Percentiles rank a stretch among this genome's conserved stretches.
Conservation (phyloP, 257 asterid genomes). For the Penstemon davidsonii region DNA sequence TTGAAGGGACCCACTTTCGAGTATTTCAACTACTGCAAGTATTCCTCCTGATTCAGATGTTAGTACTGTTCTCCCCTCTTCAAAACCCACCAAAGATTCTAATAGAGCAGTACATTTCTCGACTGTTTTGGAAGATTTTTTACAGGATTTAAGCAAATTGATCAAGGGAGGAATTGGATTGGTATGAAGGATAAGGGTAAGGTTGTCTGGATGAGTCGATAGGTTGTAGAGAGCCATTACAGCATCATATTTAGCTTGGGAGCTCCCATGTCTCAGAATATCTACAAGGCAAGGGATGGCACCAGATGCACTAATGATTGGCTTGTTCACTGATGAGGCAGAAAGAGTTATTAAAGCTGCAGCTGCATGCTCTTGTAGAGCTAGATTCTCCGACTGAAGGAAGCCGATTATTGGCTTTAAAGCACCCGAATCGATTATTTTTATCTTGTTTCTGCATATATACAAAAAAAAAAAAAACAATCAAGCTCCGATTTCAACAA, state of each 20-base stretch:
- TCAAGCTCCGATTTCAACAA: slow-evolving; percentile 4
- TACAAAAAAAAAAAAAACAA: slow-evolving; percentile 4
- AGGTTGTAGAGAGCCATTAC: slow-evolving; percentile 91
- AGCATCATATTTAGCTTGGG: slow-evolving; percentile 78
- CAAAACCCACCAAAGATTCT: slow-evolving; percentile 65
- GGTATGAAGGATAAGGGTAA: slow-evolving; percentile 50
- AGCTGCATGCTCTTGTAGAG: slow-evolving; percentile 76
- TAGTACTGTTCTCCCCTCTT: slow-evolving; percentile 70
- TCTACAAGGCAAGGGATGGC: slow-evolving; percentile 83
- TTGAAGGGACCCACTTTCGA: slow-evolving; percentile 73
- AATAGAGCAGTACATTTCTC: slow-evolving; percentile 78
- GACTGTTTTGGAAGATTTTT: slow-evolving; percentile 64
- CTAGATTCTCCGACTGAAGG: slow-evolving; percentile 58
- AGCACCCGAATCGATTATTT: slow-evolving; percentile 76
- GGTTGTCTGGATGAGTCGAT: slow-evolving; percentile 61
- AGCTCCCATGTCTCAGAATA: slow-evolving; percentile 45
- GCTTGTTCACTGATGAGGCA: slow-evolving; percentile 83
- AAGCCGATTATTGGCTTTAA: slow-evolving; percentile 67
- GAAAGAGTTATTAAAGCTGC: slow-evolving; percentile 87
- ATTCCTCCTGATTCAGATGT: slow-evolving; percentile 86
- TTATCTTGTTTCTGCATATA: slow-evolving; percentile 74
- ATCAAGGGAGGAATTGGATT: slow-evolving; percentile 70
- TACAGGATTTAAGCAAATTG: slow-evolving; percentile 61
- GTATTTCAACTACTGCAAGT: slow-evolving; percentile 84
- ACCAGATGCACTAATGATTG: slow-evolving; percentile 73